These are phyloP conservation scores for Diophrys sp. DNA, from an alignment of 73 alveolate genomes.

Conservation along the genomic window DNA sequence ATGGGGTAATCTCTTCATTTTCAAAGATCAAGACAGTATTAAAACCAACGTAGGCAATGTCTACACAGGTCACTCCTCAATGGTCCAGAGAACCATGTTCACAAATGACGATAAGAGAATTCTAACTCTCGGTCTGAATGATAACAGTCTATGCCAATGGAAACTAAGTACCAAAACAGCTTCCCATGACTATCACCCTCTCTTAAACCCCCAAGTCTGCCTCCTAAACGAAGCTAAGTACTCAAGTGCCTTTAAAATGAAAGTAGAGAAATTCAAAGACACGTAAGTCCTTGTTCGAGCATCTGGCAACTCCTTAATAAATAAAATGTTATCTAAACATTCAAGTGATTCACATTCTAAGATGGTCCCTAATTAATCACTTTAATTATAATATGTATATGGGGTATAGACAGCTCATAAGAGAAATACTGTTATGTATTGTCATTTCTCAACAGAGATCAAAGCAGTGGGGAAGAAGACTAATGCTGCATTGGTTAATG, in stretches of 20 bases:
- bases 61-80: slow-evolving; percentile 74
- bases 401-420: slow-evolving; percentile 71
- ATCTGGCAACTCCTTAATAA: slow-evolving; percentile 17
- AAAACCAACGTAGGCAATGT: slow-evolving; percentile 68
- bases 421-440: slow-evolving; percentile 71
- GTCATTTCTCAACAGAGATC: slow-evolving; percentile 37
- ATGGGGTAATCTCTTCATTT: slow-evolving; percentile 67
- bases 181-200: slow-evolving; percentile 18
- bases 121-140: slow-evolving; percentile 62
- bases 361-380: slow-evolving; percentile 66
- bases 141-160: slow-evolving; percentile 69
- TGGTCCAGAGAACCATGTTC: slow-evolving; percentile 47
- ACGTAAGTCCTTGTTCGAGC: slow-evolving; percentile 55
- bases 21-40: slow-evolving; percentile 53
- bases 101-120: slow-evolving; percentile 58
- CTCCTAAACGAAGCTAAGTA: slow-evolving; percentile 59
- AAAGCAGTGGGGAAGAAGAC: neutral
- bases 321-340: slow-evolving; percentile 50
- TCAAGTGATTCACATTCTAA: slow-evolving; percentile 44
- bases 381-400: slow-evolving; percentile 67
- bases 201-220: no score
- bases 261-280: slow-evolving; percentile 48
- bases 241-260: slow-evolving; percentile 8
- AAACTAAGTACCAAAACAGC: slow-evolving; percentile 1
- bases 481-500: neutral